Evolutionary conservation across 805 yeast species (phyloP).

Genomic region (Ascoidea rubescens): DNA sequence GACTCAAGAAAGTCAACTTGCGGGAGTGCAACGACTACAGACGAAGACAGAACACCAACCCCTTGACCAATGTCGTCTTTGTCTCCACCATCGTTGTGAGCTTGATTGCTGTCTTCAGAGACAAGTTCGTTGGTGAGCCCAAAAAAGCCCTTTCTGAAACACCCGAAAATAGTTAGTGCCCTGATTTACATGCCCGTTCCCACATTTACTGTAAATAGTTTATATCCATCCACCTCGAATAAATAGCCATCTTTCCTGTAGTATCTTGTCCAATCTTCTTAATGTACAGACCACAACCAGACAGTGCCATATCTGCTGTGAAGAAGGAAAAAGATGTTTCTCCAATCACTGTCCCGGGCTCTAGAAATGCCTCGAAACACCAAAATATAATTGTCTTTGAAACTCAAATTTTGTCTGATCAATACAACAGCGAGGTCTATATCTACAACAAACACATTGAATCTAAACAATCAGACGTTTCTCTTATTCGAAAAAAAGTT

Average conservation of each 20-base stretch:
- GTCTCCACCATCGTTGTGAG: slow-evolving; percentile 33
- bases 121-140: slow-evolving; percentile 33
- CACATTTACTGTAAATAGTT: neutral
- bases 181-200: neutral
- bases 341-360: neutral
- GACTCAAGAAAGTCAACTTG: slow-evolving; percentile 24
- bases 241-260: no score
- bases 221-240: neutral
- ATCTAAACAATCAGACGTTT: neutral
- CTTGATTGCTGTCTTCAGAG: slow-evolving; percentile 39
- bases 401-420: neutral
- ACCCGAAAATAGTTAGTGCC: neutral
- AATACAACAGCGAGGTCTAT: neutral
- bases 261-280: neutral
- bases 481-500: neutral
- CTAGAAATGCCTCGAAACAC: neutral
- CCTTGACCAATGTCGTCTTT: slow-evolving; percentile 38
- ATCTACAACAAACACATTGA: neutral
- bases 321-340: neutral
- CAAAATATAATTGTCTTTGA: neutral
- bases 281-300: neutral
- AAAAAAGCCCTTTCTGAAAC: neutral
- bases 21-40: slow-evolving; percentile 31
- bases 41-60: slow-evolving; percentile 27
- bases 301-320: neutral